Evolutionary conservation across 495 filamentous ascomycete species (phyloP), one percentile per base, ranked within the genome.

Genomic region (Penicillium chermesinum): DNA sequence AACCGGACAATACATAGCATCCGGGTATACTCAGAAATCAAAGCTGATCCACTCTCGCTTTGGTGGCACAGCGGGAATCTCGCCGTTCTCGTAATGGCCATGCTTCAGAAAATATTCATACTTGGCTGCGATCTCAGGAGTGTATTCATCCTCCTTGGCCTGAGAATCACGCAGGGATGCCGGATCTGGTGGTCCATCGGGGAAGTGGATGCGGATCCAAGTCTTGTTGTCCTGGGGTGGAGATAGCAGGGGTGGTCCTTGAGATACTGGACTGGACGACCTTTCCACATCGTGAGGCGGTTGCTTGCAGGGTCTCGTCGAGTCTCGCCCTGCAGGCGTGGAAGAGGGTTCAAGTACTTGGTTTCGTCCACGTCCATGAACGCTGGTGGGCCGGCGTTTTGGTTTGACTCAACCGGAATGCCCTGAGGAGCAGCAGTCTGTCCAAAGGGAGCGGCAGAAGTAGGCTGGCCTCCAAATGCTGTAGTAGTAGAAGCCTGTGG

Each of bases 41-140:
- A 82, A 91, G n/a, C 67, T 58, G 54, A 85, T 79, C 73, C 78
- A 87, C 64, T 88, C 88, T 42, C 75, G 74, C 74, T 79, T 82
- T 2, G 88, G 88, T 25, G 88, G 82, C 15, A 87, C 71, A 44
- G 81, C 72, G 0, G 88, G 88, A 58, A 91, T 79, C 1, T 79
- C 44, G 1, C 78, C 77, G 35, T 79, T 79, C 41, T 75, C 73
- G 57, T 89, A 91, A 36, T 53, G 60, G 2, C 85, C 87, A 41
- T 76, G 79, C 40, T 80, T 66, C 33, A 72, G 58, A 62, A 87
- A 79, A 44, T 67, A 71, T 38, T 68, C 55, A 63, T 89, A 91
- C 39, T 74, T 71, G 43, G 73, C 75, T n/a, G 78, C 63, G 4
- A 71, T 57, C 32, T 81, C 76, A 5, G 69, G 59, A 0, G 71